Evolutionary conservation across 176 grass and related monocot genomes (phyloP).

Genomic region (Oryza australiensis): DNA sequence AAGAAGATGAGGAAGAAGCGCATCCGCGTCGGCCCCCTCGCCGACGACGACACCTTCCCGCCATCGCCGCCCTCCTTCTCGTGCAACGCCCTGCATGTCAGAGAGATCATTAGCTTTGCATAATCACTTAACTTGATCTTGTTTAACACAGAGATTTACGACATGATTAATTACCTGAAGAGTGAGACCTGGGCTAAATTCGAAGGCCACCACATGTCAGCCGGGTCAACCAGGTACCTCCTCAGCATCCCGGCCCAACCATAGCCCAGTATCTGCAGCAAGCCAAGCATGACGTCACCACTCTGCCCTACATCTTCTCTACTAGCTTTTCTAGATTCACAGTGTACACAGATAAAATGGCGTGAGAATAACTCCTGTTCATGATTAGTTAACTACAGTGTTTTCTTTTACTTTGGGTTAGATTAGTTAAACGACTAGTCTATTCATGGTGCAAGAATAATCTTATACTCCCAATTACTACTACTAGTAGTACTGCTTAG

Average conservation of each 20-base stretch:
- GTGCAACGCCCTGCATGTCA: slow-evolving; percentile 68
- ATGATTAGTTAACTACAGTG: not conserved
- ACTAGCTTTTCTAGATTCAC: not conserved
- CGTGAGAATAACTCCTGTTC: not conserved
- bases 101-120: not conserved
- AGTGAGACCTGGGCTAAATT: slow-evolving; percentile 97
- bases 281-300: not conserved
- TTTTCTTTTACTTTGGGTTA: not conserved
- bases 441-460: not conserved
- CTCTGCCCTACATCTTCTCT: not conserved
- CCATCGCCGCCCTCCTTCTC: slow-evolving; percentile 53
- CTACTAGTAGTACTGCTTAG: not conserved
- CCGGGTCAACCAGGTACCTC: slow-evolving; percentile 92
- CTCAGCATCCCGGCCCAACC: slow-evolving; percentile 90
- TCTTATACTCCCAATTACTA: not conserved
- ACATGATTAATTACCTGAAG: slow-evolving; percentile 62
- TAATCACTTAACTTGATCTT: not conserved
- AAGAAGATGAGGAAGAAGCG: slow-evolving; percentile 91
- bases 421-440: not conserved
- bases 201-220: slow-evolving; percentile 98
- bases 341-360: not conserved
- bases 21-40: slow-evolving; percentile 67
- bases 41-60: slow-evolving; percentile 1
- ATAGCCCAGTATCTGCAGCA: slow-evolving; percentile 78
- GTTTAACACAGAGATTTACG: not conserved